A percentile compares a stretch with the other conserved stretches of the same genome.
Conservation (phyloP, 345 rosid genomes). For the Passiflora organensis region DNA sequence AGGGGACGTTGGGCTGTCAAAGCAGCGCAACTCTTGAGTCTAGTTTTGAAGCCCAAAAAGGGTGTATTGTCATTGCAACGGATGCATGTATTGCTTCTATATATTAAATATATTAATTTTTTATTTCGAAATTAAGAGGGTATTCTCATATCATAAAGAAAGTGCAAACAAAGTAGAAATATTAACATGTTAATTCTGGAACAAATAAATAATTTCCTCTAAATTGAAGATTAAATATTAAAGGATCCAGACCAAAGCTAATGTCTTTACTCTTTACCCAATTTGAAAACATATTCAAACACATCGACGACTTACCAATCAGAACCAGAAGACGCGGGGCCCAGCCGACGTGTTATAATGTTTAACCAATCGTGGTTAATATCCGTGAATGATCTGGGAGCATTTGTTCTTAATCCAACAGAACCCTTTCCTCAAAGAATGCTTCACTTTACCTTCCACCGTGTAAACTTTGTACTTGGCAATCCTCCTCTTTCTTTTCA, state of each 20-base stretch:
- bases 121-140: no score
- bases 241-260: background rate
- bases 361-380: constrained; percentile 9
- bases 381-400: constrained; percentile 40
- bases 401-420: constrained; percentile 66
- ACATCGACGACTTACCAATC: background rate
- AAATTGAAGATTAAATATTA: background rate
- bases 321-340: background rate
- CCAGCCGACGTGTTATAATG: constrained; percentile 20
- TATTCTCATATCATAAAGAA: no score
- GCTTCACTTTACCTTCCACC: constrained; percentile 57
- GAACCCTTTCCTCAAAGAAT: constrained; percentile 44
- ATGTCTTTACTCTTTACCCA: background rate
- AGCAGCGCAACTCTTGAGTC: no score
- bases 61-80: no score
- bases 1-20: no score
- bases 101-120: no score
- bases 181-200: no score
- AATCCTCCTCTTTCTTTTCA: constrained; percentile 54
- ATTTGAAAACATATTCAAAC: background rate
- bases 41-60: no score
- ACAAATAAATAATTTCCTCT: no score
- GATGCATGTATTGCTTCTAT: no score
- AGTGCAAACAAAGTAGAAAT: no score
- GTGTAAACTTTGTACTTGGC: constrained; percentile 57